These are phyloP conservation scores for Protomyces inouyei DNA, from an alignment of 1,139 yeast genomes.

Conservation along the genomic window DNA sequence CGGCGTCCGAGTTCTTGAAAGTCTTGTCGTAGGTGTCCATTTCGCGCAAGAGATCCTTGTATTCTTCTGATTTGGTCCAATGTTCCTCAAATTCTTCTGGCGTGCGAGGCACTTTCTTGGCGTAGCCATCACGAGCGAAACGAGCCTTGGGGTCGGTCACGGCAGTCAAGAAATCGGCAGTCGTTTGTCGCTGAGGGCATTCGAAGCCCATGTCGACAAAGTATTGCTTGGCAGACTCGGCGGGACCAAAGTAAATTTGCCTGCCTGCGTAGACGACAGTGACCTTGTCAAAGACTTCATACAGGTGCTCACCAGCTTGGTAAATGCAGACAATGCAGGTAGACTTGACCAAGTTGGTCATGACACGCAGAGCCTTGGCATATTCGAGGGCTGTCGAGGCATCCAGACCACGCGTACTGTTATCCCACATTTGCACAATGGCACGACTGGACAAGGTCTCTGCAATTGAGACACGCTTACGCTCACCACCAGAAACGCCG, in stretches of 20 bases:
- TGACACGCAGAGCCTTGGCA: slow-evolving; percentile 58
- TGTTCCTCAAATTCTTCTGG: slow-evolving; percentile 54
- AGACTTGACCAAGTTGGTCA: slow-evolving; percentile 52
- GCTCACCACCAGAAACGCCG: slow-evolving; percentile 82
- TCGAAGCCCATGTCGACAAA: slow-evolving; percentile 58
- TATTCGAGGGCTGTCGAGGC: slow-evolving; percentile 69
- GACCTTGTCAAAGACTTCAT: slow-evolving; percentile 59
- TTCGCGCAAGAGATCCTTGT: slow-evolving; percentile 42
- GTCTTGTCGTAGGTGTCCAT: slow-evolving; percentile 45
- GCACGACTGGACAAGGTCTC: slow-evolving; percentile 60
- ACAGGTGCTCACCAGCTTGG: slow-evolving; percentile 66
- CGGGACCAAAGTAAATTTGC: slow-evolving; percentile 59
- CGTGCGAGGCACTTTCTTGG: slow-evolving; percentile 52
- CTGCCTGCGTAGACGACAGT: slow-evolving; percentile 56
- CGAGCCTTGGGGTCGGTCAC: slow-evolving; percentile 57
- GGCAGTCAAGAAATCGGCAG: slow-evolving; percentile 64
- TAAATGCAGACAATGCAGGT: slow-evolving; percentile 57
- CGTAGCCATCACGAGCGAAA: slow-evolving; percentile 47
- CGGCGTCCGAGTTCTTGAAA: slow-evolving; percentile 24
- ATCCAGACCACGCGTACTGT: slow-evolving; percentile 74
- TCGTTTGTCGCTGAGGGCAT: slow-evolving; percentile 59
- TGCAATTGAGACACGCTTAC: slow-evolving; percentile 75
- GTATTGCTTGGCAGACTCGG: slow-evolving; percentile 49
- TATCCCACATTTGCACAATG: slow-evolving; percentile 64
- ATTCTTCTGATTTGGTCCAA: slow-evolving; percentile 55